Conservation (phyloP, 1,284 basidiomycete genomes). For the Thecaphora frezii region DNA sequence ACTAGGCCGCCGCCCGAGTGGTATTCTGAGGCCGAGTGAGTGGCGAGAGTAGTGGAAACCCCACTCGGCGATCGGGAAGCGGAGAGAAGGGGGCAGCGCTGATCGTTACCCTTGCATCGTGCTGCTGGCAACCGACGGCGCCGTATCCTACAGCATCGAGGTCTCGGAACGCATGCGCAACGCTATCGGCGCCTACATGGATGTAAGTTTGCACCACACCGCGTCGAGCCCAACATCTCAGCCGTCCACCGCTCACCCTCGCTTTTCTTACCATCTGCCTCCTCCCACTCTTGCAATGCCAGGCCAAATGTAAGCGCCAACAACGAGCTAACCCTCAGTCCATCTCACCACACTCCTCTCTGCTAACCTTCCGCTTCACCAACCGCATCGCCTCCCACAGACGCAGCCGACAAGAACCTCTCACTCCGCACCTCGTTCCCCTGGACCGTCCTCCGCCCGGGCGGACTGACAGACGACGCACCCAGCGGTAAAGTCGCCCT, state of each 20-base stretch:
- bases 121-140: too few relatives aligned
- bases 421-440: constrained; percentile 66
- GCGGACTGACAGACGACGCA: constrained; percentile 64
- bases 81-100: too few relatives aligned
- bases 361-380: not conserved
- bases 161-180: constrained; percentile 54
- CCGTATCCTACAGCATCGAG: constrained; percentile 19
- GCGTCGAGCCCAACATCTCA: not conserved
- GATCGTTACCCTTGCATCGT: too few relatives aligned
- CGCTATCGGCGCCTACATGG: constrained; percentile 40
- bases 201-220: constrained; percentile 10
- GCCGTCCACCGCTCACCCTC: not conserved
- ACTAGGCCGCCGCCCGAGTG: constrained; percentile 57
- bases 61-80: too few relatives aligned
- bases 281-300: too few relatives aligned
- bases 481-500: constrained; percentile 37
- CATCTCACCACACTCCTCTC: too few relatives aligned
- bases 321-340: too few relatives aligned
- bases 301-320: too few relatives aligned
- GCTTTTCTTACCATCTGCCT: too few relatives aligned
- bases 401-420: constrained; percentile 72
- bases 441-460: constrained; percentile 73
- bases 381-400: too few relatives aligned
- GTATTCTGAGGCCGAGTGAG: constrained; percentile 49
- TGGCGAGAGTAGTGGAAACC: constrained; percentile 62